phyloP scores from a whole-genome alignment of 169 alveolate species.

The Eimeria brunetti region DNA sequence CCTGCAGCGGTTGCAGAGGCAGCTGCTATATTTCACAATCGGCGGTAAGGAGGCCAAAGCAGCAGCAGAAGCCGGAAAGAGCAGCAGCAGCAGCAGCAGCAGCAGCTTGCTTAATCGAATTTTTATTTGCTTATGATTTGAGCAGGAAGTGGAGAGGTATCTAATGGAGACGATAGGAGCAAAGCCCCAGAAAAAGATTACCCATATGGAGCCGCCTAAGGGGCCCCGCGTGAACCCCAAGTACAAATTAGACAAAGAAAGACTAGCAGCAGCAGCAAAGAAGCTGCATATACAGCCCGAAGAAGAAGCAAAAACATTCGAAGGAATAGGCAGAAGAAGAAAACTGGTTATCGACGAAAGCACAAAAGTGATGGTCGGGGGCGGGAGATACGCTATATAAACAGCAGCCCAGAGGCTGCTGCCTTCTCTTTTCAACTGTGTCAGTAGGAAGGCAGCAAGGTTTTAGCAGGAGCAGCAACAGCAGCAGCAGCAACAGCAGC shows the following conservation, averaged over 20 bases:
- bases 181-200: background rate
- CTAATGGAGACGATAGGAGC: background rate
- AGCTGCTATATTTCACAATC: background rate
- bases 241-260: background rate
- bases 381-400: conserved; percentile 18
- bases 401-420: background rate
- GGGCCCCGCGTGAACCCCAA: conserved; percentile 37
- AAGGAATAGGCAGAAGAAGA: background rate
- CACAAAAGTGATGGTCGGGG: background rate
- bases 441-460: too few relatives aligned
- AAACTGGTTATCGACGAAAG: background rate
- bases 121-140: background rate
- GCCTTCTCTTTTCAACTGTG: too few relatives aligned
- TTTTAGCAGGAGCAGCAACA: too few relatives aligned
- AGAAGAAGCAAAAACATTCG: background rate
- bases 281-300: conserved; percentile 29
- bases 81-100: background rate
- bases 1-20: background rate
- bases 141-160: conserved; percentile 9
- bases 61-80: background rate
- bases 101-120: background rate
- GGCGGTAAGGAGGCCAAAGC: background rate
- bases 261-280: conserved; percentile 9
- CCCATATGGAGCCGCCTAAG: conserved; percentile 29
- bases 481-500: too few relatives aligned